Evolutionary conservation across 2,329 filamentous ascomycete species (phyloP).

Genomic region (Ophiostoma perfectum): DNA sequence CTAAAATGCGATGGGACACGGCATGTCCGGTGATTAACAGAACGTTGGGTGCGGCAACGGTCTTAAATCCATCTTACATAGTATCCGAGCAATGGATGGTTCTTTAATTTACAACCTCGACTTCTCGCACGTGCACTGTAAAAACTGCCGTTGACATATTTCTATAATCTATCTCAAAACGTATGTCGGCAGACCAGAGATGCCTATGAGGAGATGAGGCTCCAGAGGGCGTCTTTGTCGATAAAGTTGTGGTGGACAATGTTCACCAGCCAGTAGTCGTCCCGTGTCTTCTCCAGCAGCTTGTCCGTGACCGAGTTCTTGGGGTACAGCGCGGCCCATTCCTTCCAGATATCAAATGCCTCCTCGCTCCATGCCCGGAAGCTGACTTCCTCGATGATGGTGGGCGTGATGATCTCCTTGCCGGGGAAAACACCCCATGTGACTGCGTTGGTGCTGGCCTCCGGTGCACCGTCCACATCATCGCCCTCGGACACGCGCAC

Average conservation of each 20-base stretch:
- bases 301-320: constrained; percentile 64
- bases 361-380: constrained; percentile 97
- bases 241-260: constrained; percentile 77
- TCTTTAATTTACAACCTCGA: background rate
- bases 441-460: constrained; percentile 75
- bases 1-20: no score
- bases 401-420: constrained; percentile 97
- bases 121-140: background rate
- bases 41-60: background rate
- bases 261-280: constrained; percentile 84
- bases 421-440: constrained; percentile 99
- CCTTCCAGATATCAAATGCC: constrained; percentile 89
- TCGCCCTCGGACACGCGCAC: constrained; percentile 32
- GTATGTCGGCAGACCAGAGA: background rate
- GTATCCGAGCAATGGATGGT: background rate
- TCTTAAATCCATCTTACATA: background rate
- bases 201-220: constrained; percentile 43
- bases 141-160: no score
- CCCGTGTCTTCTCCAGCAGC: constrained; percentile 61
- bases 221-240: constrained; percentile 66
- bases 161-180: no score
- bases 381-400: constrained; percentile 94
- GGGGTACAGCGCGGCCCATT: constrained; percentile 89
- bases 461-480: constrained; percentile 27
- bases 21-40: background rate